Evolutionary conservation across 495 filamentous ascomycete genomes (phyloP).

Genomic region (Podospora bellae-mahoneyi): DNA sequence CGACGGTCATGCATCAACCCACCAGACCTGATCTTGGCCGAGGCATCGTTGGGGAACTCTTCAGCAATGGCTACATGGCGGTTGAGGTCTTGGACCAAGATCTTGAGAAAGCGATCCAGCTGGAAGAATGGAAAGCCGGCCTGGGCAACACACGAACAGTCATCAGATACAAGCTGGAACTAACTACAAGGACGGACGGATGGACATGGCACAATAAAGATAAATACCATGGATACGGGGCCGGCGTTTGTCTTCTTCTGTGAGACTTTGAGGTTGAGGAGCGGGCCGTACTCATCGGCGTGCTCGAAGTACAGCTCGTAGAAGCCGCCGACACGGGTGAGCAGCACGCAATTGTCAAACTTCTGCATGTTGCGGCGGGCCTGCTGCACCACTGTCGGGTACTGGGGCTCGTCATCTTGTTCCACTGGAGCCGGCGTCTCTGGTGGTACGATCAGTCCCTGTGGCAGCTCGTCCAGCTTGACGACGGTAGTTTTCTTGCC

Average conservation of each 20-base stretch:
- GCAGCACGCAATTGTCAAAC: conserved; percentile 81
- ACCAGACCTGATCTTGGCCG: conserved; percentile 64
- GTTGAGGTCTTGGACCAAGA: conserved; percentile 84
- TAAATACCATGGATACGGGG: conserved; percentile 70
- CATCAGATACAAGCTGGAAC: conserved; percentile 31
- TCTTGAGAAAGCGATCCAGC: conserved; percentile 85
- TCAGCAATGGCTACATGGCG: conserved; percentile 92
- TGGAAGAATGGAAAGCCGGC: conserved; percentile 93
- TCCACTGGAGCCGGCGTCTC: conserved; percentile 17
- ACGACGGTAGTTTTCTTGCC: conserved; percentile 51
- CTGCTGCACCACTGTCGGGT: conserved; percentile 85
- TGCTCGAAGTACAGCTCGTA: conserved; percentile 97
- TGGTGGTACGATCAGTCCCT: conserved; percentile 46
- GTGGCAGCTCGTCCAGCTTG: conserved; percentile 63
- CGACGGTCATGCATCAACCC: conserved; percentile 77
- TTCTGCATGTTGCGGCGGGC: conserved; percentile 86
- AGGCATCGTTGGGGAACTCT: conserved; percentile 71
- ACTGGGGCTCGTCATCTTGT: conserved; percentile 54
- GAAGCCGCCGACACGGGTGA: conserved; percentile 90
- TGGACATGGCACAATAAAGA: background rate
- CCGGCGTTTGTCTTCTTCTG: conserved; percentile 71
- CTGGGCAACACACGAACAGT: conserved; percentile 36
- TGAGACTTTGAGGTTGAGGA: conserved; percentile 86
- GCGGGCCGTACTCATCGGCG: conserved; percentile 79
- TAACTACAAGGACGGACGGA: conserved; percentile 3